A percentile compares a stretch with the other conserved stretches of the same genome.
Conservation (phyloP, 352 stramenopile species). For the Pythium graminicola region DNA sequence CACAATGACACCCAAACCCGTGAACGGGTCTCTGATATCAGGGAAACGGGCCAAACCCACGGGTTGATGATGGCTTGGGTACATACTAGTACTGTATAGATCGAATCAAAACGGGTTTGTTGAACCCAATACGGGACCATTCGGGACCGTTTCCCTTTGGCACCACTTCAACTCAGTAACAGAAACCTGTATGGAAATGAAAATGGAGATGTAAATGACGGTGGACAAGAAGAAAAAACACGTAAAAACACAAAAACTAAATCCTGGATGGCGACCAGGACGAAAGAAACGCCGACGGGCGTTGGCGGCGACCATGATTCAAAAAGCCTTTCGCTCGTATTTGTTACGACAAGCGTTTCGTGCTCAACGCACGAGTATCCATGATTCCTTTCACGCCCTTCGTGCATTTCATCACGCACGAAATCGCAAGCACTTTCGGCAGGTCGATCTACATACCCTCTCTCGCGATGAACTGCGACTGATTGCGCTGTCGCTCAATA, state of each 20-base stretch:
- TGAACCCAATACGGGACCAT: neutral
- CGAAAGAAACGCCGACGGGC: slow-evolving; percentile 34
- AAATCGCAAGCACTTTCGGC: slow-evolving; percentile 45
- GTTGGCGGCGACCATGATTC: slow-evolving; percentile 62
- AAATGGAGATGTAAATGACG: neutral
- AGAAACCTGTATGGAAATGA: neutral
- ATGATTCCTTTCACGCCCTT: slow-evolving; percentile 45
- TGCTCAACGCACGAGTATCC: slow-evolving; percentile 30
- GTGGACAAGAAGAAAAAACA: slow-evolving; percentile 32
- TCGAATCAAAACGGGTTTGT: neutral
- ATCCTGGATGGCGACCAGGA: slow-evolving; percentile 45
- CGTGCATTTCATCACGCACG: slow-evolving; percentile 45
- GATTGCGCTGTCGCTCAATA: slow-evolving; percentile 52
- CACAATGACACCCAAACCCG: slow-evolving; percentile 6
- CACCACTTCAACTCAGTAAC: slow-evolving; percentile 1
- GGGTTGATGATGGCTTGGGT: too few species aligned
- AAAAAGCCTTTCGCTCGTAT: slow-evolving; percentile 55
- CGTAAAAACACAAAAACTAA: slow-evolving; percentile 42
- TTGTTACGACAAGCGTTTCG: slow-evolving; percentile 55
- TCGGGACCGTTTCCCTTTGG: neutral
- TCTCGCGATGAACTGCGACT: slow-evolving; percentile 57
- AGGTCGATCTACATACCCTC: slow-evolving; percentile 50
- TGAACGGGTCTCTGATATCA: slow-evolving; percentile 5
- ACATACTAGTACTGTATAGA: too few species aligned
- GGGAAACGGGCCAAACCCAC: neutral